Evolutionary conservation across 768 basidiomycete genomes (phyloP).

Genomic region (Suillus luteus): DNA sequence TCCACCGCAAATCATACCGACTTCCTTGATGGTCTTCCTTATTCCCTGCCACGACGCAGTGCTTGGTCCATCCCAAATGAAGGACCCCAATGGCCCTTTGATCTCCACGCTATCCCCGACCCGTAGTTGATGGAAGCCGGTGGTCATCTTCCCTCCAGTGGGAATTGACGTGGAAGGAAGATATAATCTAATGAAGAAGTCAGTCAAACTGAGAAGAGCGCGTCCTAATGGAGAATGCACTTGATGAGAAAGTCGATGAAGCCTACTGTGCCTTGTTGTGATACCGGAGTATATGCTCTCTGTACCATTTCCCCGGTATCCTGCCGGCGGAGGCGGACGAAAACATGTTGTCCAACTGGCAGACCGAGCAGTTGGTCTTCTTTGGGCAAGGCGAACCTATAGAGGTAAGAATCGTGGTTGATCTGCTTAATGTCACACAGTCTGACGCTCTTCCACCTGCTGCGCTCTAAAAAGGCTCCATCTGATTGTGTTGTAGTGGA

Average conservation of each 20-base stretch:
- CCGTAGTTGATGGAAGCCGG: conserved; percentile 46
- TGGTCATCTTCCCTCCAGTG: conserved; percentile 54
- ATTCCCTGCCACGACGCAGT: conserved; percentile 39
- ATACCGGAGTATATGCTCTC: conserved; percentile 64
- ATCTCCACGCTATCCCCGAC: conserved; percentile 54
- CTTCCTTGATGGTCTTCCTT: conserved; percentile 35
- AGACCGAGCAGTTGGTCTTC: conserved; percentile 49
- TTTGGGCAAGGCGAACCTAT: conserved; percentile 48
- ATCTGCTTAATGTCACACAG: conserved; percentile 40
- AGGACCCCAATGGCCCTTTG: conserved; percentile 62
- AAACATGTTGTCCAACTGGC: conserved; percentile 62
- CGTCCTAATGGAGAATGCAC: conserved; percentile 24
- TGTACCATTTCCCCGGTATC: conserved; percentile 48
- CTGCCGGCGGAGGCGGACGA: conserved; percentile 48
- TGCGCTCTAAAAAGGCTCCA: conserved; percentile 43
- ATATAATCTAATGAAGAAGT: conserved; percentile 40
- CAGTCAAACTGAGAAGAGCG: conserved; percentile 10
- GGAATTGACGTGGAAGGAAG: conserved; percentile 39
- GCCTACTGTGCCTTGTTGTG: conserved; percentile 41
- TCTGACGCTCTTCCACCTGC: conserved; percentile 49
- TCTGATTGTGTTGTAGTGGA: conserved; percentile 14
- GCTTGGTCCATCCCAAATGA: conserved; percentile 50
- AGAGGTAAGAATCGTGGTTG: conserved; percentile 52
- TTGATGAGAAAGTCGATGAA: conserved; percentile 58
- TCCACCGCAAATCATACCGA: conserved; percentile 61